Evolutionary conservation across 306 rosid genomes (phyloP).

Genomic region (Rosa lucieae): DNA sequence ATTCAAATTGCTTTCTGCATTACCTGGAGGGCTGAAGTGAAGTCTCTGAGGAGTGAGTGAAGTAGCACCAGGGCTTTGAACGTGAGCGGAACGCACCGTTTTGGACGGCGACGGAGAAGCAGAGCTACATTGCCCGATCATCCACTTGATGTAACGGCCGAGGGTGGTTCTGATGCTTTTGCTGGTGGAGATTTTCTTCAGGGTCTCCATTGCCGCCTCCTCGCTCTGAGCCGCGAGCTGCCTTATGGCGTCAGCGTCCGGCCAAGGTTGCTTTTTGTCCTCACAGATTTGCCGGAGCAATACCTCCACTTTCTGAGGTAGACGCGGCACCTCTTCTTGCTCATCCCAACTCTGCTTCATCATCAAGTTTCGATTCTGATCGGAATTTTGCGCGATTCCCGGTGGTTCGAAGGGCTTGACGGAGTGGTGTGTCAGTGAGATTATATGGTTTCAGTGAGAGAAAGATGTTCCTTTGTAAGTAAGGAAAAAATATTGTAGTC

Average conservation of each 20-base stretch:
- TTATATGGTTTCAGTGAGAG: background rate
- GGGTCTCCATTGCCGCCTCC: background rate
- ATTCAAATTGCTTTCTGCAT: background rate
- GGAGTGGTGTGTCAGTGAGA: background rate
- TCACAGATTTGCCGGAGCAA: background rate
- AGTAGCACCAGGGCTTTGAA: background rate
- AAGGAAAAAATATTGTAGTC: no score
- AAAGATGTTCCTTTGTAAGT: background rate
- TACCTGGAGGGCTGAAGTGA: background rate
- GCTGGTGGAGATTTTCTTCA: background rate
- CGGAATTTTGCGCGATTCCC: background rate
- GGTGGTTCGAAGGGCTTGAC: background rate
- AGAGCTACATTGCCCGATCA: background rate
- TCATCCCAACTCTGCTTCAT: background rate
- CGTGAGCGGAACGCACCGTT: background rate
- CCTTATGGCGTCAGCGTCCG: background rate
- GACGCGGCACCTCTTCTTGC: background rate
- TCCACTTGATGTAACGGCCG: background rate
- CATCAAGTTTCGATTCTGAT: background rate
- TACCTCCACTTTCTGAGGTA: background rate
- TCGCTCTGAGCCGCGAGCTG: background rate
- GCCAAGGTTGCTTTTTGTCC: background rate
- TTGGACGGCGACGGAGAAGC: background rate
- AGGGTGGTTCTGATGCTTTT: background rate
- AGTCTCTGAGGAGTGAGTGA: background rate